Evolutionary conservation across 306 rosid genomes (phyloP), one percentile per base, ranked within the genome.

Genomic region (Begonia loranthoides): DNA sequence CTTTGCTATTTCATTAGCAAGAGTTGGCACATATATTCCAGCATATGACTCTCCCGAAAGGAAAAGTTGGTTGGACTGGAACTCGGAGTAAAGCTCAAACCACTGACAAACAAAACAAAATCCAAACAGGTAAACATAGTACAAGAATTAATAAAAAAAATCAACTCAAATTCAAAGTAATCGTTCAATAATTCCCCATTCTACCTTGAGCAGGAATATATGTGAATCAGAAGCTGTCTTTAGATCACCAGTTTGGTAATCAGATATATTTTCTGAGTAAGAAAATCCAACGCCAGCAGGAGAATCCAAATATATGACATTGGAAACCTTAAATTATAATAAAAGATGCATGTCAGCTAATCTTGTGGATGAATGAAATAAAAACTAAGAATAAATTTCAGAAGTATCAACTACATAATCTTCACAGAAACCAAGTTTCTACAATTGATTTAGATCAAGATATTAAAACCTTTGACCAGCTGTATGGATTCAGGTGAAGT

Each of bases 241-340:
- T 52, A 17, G 19, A 69, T 90, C 97, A 40, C 95, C 95, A 34
- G 97, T 90, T 36, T 0, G 1, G 51, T 90, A 90, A 69, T 85
- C 95, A 33, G 77, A 58, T 52, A 22, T 15, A 67, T 78, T 81
- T 51, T 77, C 33, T 12, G 97, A 85, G 79, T 85, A 90, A 38
- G 95, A 90, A 15, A 76, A 63, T 10, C 97, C 97, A 61, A 82
- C 95, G 57, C 97, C 97, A 74, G 83, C 95, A 21, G 97, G 97
- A 59, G 97, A 90, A 71, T 90, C 97, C 85, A 90, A 55, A 72
- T 85, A 85, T 76, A 90, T 62, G 38, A 90, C 56, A 60, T 70
- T 90, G 70, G 97, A 82, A 58, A 90, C 95, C 97, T 90, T 51
- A 21, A 56, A 73, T 13, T 36, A 39, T 49, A 51, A 76, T 50